A percentile compares a stretch with the other conserved stretches of the same genome.
phyloP scores from a whole-genome alignment of 768 basidiomycete genomes.

The Russula brevipes region DNA sequence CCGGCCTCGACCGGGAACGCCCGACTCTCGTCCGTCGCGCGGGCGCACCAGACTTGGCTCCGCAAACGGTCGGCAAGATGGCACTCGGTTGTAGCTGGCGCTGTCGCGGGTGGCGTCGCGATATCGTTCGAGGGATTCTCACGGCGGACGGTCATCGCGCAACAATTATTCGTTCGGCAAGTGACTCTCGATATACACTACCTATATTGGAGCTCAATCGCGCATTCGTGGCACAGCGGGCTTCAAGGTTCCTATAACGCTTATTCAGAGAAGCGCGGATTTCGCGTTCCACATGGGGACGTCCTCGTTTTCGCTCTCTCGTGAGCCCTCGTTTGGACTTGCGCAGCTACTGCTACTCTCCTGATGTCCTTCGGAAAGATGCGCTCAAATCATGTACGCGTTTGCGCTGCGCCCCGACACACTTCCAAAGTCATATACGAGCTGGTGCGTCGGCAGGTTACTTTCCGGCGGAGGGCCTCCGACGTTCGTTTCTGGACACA shows the following conservation, averaged over 20 bases:
- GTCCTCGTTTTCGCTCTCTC: constrained; percentile 73
- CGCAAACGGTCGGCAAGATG: constrained; percentile 66
- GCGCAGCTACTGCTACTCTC: neutral
- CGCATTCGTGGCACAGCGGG: constrained; percentile 45
- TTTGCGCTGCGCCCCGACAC: constrained; percentile 78
- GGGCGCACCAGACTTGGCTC: constrained; percentile 57
- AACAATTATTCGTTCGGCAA: constrained; percentile 85
- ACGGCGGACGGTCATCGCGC: constrained; percentile 63
- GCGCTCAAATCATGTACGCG: constrained; percentile 81
- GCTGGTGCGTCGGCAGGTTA: constrained; percentile 49
- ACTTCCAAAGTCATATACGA: constrained; percentile 67
- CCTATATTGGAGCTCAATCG: neutral
- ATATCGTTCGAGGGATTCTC: constrained; percentile 73
- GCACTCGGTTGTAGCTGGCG: constrained; percentile 78
- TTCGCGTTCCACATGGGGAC: constrained; percentile 77
- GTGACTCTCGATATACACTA: constrained; percentile 26
- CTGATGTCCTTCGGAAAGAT: constrained; percentile 39
- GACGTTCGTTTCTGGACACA: neutral
- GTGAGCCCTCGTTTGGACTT: constrained; percentile 36
- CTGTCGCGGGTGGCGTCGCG: constrained; percentile 63
- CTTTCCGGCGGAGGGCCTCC: constrained; percentile 11
- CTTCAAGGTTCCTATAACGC: constrained; percentile 87
- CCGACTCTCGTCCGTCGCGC: constrained; percentile 57
- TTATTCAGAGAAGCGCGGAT: constrained; percentile 58
- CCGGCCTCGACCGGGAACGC: constrained; percentile 33